Evolutionary conservation across 345 rosid genomes (phyloP).

Genomic region (Hibiscus mutabilis): DNA sequence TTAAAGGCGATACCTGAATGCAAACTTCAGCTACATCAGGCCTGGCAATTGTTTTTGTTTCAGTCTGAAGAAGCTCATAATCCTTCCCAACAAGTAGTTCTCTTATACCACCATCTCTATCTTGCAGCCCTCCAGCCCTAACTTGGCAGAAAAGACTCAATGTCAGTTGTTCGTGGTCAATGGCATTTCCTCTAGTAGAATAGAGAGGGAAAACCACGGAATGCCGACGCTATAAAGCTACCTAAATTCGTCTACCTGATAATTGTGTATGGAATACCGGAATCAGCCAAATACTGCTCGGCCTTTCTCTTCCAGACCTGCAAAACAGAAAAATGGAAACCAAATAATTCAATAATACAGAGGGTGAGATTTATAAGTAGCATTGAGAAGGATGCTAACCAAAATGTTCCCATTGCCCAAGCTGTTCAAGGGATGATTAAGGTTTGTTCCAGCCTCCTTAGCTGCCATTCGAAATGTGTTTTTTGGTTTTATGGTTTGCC

Average conservation of each 20-base stretch:
- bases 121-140: conserved; percentile 97
- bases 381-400: conserved; percentile 35
- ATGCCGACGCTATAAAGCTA: background rate
- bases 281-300: conserved; percentile 96
- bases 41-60: conserved; percentile 62
- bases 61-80: conserved; percentile 93
- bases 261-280: conserved; percentile 86
- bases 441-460: conserved; percentile 77
- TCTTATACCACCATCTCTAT: conserved; percentile 76
- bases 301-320: conserved; percentile 99
- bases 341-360: background rate
- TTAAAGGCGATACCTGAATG: conserved; percentile 4
- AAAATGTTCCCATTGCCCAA: conserved; percentile 89
- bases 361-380: background rate
- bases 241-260: conserved; percentile 43
- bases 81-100: conserved; percentile 81
- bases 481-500: conserved; percentile 6
- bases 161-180: background rate
- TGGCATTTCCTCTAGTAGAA: background rate
- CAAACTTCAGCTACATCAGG: conserved; percentile 60
- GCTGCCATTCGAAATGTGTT: conserved; percentile 39
- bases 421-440: conserved; percentile 68
- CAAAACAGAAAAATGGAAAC: background rate
- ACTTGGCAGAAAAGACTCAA: conserved; percentile 9
- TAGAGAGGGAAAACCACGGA: too few species aligned